Percentiles rank a stretch among this genome's conserved stretches.
Evolutionary conservation across 331 rosid genomes (phyloP).

Genomic region (Acacia concinna): DNA sequence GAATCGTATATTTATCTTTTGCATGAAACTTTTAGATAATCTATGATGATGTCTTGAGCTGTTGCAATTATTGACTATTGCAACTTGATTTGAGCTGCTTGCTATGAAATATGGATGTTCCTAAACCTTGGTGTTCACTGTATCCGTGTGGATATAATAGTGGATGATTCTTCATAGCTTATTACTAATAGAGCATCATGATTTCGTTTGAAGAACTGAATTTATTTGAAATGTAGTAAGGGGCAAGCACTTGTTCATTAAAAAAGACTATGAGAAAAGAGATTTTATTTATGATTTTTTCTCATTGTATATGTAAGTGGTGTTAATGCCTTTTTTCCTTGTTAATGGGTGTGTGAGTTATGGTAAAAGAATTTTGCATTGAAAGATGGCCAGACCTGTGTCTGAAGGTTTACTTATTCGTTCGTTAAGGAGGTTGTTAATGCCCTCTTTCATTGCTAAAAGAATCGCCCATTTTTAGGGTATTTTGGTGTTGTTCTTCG

Average conservation of each 20-base stretch:
- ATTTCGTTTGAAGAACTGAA: not conserved
- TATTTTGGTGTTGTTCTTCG: constrained; percentile 8
- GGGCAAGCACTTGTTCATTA: not conserved
- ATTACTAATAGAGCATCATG: not conserved
- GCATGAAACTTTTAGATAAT: not conserved
- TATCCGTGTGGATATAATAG: not conserved
- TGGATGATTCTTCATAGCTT: not conserved
- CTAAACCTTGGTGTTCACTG: not conserved
- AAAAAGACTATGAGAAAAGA: not conserved
- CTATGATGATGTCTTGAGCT: constrained; percentile 7
- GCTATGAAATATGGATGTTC: not conserved
- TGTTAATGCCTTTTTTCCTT: not conserved
- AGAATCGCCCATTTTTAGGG: constrained; percentile 6
- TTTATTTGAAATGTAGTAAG: not conserved
- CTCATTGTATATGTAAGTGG: not conserved
- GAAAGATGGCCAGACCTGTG: not conserved
- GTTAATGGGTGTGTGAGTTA: too few relatives aligned
- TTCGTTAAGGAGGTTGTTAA: not conserved
- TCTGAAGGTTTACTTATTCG: not conserved
- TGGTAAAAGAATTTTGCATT: too few relatives aligned
- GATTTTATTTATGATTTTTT: not conserved
- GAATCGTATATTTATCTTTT: constrained; percentile 16
- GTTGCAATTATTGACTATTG: constrained; percentile 6
- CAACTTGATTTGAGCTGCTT: constrained; percentile 15
- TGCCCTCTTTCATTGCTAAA: not conserved